Percentiles rank a stretch among this genome's conserved stretches.
phyloP scores from a whole-genome alignment of 257 asterid genomes.

The Craterostigma plantagineum region DNA sequence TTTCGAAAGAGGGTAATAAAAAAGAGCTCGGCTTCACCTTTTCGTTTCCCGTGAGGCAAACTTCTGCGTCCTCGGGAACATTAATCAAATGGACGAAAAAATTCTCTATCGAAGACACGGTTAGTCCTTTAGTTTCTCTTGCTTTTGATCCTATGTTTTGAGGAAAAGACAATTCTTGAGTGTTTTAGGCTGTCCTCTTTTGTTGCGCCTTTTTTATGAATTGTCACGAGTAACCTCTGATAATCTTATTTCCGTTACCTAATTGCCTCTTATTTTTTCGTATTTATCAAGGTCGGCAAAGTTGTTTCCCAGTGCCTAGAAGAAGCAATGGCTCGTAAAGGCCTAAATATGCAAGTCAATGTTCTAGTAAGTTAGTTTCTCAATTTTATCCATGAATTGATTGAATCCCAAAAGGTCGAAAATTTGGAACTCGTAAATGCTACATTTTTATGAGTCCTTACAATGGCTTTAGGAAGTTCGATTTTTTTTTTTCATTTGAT shows the following conservation, averaged over 20 bases:
- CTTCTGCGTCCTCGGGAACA: constrained; percentile 50
- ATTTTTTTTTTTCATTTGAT: background rate
- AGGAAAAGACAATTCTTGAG: no score
- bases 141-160: no score
- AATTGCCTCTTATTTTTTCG: background rate
- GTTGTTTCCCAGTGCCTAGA: constrained; percentile 61
- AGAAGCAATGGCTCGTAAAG: constrained; percentile 42
- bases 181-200: no score
- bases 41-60: constrained; percentile 71
- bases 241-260: no score
- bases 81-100: constrained; percentile 77
- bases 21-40: constrained; percentile 78
- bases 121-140: constrained; percentile 17
- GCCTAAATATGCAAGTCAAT: constrained; percentile 56
- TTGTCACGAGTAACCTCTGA: no score
- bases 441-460: no score
- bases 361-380: constrained; percentile 53
- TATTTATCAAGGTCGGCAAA: constrained; percentile 46
- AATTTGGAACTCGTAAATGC: background rate
- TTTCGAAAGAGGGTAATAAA: constrained; percentile 16
- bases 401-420: background rate
- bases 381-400: background rate
- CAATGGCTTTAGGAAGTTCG: no score
- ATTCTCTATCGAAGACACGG: constrained; percentile 54
- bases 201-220: no score